phyloP scores from a whole-genome alignment of 2,329 filamentous ascomycete genomes.

The Hypoxylon sp. region DNA sequence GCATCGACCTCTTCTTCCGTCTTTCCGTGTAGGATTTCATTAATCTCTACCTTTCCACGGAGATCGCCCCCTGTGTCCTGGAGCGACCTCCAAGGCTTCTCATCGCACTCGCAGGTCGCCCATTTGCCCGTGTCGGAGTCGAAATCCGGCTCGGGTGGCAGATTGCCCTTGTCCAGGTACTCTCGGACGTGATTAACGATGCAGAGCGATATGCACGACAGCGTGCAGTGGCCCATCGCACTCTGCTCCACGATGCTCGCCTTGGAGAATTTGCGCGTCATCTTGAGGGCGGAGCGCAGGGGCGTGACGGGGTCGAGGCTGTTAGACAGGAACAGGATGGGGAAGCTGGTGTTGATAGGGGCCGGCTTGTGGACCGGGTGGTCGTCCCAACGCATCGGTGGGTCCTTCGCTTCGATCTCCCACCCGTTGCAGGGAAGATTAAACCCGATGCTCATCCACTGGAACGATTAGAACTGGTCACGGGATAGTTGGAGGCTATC shows the following conservation, averaged over 20 bases:
- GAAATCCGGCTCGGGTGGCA: conserved; percentile 43
- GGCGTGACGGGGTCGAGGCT: conserved; percentile 68
- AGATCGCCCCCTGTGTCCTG: neutral
- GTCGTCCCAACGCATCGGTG: conserved; percentile 45
- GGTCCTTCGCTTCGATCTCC: conserved; percentile 45
- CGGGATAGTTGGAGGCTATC: conserved; percentile 29
- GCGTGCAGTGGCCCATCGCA: conserved; percentile 48
- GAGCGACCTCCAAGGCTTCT: conserved; percentile 42
- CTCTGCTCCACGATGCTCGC: conserved; percentile 51
- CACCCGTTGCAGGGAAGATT: conserved; percentile 49
- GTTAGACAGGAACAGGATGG: conserved; percentile 65
- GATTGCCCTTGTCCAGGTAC: conserved; percentile 48
- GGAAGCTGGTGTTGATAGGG: conserved; percentile 56
- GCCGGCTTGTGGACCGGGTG: conserved; percentile 42
- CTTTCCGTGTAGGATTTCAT: conserved; percentile 4
- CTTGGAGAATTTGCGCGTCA: conserved; percentile 49
- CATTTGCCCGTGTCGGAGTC: conserved; percentile 33
- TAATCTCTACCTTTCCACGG: neutral
- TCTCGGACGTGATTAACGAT: conserved; percentile 46
- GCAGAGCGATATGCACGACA: conserved; percentile 48
- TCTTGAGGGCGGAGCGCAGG: conserved; percentile 54
- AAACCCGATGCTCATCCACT: conserved; percentile 44
- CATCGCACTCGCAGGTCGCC: conserved; percentile 42
- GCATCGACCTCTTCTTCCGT: conserved; percentile 20
- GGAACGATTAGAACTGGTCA: conserved; percentile 28